Base-by-base conservation (phyloP, 148 eudicot genomes). In the Beta vulgaris region DNA sequence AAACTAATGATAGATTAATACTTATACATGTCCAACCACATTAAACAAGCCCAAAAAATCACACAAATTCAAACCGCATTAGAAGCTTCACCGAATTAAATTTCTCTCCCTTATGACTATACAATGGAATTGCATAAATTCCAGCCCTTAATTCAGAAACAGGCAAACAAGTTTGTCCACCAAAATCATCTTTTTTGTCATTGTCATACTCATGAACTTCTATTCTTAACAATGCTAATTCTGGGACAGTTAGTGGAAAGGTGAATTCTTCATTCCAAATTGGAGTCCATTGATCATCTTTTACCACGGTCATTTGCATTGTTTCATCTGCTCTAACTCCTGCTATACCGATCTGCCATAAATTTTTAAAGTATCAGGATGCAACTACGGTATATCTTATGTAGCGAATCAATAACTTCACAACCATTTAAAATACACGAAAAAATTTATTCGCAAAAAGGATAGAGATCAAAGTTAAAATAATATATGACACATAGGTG, bases 101-200 rank as follows among this genome's bases (percentile, higher is more conserved):
- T 37, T 64, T 64, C 3, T 84, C 81, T 36, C 93, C 93, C 68
- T 43, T 80, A 5, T 57, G 69, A 80, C 79, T 32, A 67, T 78
- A 77, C 4, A 90, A 74, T 2, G 93, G 89, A 80, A 90, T 62
- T 46, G 89, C 81, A 72, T 88, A 82, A 2, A 88, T 72, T 32
- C 93, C 93, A 2, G 69, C 53, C 59, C 61, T 84, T 43, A 90
- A 42, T 73, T 90, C 88, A 4, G 78, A 83, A 39, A 90, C 79
- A 61, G 93, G 93, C 21, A 90, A 64, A 76, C 91, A 90, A 36
- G 81, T 86, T 75, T 90, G 91, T 18, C 93, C 93, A 6, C 84
- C 93, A 19, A 90, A 90, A 46, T 75, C 91, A 31, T 85, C 78
- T 26, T 74, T 82, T 29, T 80, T 85, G 9, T 89, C 81, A 1